Evolutionary conservation across 352 stramenopile genomes (phyloP).

Genomic region (Saprolegnia parasitica): DNA sequence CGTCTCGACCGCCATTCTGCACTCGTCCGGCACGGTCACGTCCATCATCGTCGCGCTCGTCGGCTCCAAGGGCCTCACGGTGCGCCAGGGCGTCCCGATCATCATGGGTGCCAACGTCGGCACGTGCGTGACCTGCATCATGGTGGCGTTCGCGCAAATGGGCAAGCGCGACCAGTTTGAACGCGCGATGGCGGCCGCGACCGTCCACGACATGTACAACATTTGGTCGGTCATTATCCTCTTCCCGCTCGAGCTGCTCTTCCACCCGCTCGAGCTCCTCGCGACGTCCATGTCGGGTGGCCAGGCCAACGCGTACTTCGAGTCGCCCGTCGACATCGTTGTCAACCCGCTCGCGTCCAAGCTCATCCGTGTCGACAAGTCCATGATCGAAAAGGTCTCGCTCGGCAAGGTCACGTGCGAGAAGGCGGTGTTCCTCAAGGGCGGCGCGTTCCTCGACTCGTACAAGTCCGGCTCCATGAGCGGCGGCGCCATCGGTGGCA

Average conservation of each 20-base stretch:
- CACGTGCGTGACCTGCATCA: conserved; percentile 64
- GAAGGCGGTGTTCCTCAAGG: conserved; percentile 36
- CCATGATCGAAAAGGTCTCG: conserved; percentile 38
- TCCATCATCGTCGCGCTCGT: conserved; percentile 46
- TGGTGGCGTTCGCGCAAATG: conserved; percentile 72
- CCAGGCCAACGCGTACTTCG: conserved; percentile 16
- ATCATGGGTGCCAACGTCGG: conserved; percentile 83
- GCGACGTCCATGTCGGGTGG: conserved; percentile 26
- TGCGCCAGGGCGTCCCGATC: conserved; percentile 63
- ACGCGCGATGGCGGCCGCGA: conserved; percentile 32
- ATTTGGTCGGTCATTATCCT: conserved; percentile 47
- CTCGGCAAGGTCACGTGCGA: conserved; percentile 35
- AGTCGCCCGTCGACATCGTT: conserved; percentile 28
- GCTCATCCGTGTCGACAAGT: conserved; percentile 27
- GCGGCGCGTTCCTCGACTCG: conserved; percentile 34
- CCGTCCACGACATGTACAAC: conserved; percentile 54
- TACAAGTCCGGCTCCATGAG: background rate
- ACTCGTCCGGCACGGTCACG: conserved; percentile 45
- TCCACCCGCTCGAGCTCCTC: conserved; percentile 37
- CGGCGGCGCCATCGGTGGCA: conserved; percentile 15
- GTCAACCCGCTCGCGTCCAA: conserved; percentile 26
- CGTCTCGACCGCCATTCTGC: conserved; percentile 41
- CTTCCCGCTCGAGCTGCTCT: conserved; percentile 42
- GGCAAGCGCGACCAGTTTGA: conserved; percentile 44
- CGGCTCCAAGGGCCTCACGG: conserved; percentile 39